Evolutionary conservation across 1,284 basidiomycete species (phyloP).

Genomic region (Polyporus tsugae): DNA sequence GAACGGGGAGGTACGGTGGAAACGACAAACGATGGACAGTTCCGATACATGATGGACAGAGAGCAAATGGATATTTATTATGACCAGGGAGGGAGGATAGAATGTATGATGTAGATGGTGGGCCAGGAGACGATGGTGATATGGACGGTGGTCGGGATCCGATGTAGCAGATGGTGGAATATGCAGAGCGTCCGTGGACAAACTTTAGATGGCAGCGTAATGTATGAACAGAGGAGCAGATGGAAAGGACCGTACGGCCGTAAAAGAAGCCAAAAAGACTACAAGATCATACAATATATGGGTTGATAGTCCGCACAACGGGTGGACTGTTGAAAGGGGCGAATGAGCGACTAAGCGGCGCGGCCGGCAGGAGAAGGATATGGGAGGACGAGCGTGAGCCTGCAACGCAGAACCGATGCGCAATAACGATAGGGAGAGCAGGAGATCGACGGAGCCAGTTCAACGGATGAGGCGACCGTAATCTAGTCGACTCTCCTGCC

Average conservation of each 20-base stretch:
- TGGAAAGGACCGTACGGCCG: constrained; percentile 24
- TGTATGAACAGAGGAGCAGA: constrained; percentile 24
- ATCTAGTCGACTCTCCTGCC: constrained; percentile 62
- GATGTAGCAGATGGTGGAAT: constrained; percentile 21
- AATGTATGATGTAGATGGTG: constrained; percentile 20
- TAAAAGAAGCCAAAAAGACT: constrained; percentile 28
- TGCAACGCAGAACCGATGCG: constrained; percentile 7
- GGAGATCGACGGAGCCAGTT: constrained; percentile 9
- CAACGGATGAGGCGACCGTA: constrained; percentile 71
- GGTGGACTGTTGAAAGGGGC: constrained; percentile 1
- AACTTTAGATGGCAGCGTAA: constrained; percentile 35
- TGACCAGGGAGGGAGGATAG: constrained; percentile 19
- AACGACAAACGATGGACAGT: constrained; percentile 24
- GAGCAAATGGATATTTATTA: constrained; percentile 28
- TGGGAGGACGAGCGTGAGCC: not conserved
- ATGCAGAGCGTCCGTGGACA: constrained; percentile 30
- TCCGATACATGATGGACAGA: constrained; percentile 32
- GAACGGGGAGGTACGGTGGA: constrained; percentile 3
- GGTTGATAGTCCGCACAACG: constrained; percentile 20
- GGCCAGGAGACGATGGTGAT: not conserved
- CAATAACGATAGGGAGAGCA: constrained; percentile 13
- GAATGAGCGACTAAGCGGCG: constrained; percentile 12
- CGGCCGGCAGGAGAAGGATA: constrained; percentile 15
- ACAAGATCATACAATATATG: constrained; percentile 34
- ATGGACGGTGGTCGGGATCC: not conserved